Conservation (phyloP, 2,329 filamentous ascomycete genomes). For the Teratosphaeria pseudoeucalypti region DNA sequence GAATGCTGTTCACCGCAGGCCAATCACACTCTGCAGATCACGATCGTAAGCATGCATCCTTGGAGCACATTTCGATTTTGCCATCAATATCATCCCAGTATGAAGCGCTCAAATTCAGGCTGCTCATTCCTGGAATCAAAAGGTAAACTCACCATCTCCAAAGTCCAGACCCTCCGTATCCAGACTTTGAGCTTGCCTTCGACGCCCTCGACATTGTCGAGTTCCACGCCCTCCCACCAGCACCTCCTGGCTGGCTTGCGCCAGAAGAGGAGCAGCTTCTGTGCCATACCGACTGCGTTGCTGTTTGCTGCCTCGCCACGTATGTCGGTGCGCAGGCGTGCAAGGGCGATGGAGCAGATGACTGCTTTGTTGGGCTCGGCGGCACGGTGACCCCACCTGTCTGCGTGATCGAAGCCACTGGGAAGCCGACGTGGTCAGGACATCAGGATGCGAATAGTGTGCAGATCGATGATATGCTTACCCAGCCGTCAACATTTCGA, state of each 20-base stretch:
- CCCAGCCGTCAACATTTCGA: conserved; percentile 98
- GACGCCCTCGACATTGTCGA: conserved; percentile 80
- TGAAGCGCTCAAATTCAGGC: not conserved
- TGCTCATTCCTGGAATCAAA: not conserved
- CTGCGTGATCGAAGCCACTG: conserved; percentile 93
- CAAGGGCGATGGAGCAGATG: conserved; percentile 90
- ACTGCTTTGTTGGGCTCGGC: conserved; percentile 97
- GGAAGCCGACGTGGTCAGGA: not conserved
- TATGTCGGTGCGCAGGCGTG: conserved; percentile 74
- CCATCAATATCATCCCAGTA: not conserved
- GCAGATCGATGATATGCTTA: conserved; percentile 37
- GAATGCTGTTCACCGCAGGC: conserved; percentile 13
- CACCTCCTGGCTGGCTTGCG: conserved; percentile 89
- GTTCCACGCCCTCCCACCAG: conserved; percentile 98
- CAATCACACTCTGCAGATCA: conserved; percentile 20
- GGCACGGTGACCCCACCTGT: conserved; percentile 92
- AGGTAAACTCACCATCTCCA: conserved; percentile 64
- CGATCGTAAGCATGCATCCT: not conserved
- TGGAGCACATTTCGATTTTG: not conserved
- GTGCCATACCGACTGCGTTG: conserved; percentile 88
- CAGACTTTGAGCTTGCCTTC: conserved; percentile 91
- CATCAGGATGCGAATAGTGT: not conserved
- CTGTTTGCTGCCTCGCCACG: conserved; percentile 60
- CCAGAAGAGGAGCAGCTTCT: conserved; percentile 96
- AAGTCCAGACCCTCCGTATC: conserved; percentile 95